Conservation (phyloP, 257 asterid species). For the Prunella vulgaris region DNA sequence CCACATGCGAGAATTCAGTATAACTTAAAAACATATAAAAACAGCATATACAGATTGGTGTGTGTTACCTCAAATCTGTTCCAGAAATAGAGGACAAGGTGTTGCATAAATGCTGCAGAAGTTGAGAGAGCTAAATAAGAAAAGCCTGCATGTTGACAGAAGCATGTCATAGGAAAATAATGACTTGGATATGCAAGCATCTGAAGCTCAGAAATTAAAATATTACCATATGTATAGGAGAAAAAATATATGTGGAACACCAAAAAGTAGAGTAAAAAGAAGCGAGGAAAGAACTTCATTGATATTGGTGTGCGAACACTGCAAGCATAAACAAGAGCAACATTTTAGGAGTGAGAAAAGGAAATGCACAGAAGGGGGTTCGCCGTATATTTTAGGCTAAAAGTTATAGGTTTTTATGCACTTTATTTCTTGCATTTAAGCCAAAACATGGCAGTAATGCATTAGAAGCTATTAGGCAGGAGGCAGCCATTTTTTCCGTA, state of each 20-base stretch:
- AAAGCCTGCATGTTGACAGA: constrained; percentile 56
- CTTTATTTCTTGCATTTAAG: constrained; percentile 6
- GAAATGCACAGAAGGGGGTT: constrained; percentile 2
- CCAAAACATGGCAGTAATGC: background rate
- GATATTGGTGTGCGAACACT: constrained; percentile 99
- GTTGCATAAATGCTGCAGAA: constrained; percentile 96
- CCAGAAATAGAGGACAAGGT: constrained; percentile 95
- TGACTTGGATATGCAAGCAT: constrained; percentile 13
- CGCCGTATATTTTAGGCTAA: background rate
- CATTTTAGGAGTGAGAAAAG: constrained; percentile 30
- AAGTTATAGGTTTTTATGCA: constrained; percentile 1
- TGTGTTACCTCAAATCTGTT: constrained; percentile 86
- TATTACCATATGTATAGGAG: constrained; percentile 85
- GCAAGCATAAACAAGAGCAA: constrained; percentile 45
- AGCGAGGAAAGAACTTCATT: constrained; percentile 99
- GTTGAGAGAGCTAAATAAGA: constrained; percentile 96
- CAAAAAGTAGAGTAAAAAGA: constrained; percentile 93
- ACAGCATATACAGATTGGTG: constrained; percentile 1
- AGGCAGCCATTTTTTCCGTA: background rate
- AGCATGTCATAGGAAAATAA: constrained; percentile 22
- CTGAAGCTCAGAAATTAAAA: constrained; percentile 14
- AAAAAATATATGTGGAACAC: constrained; percentile 96
- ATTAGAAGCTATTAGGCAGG: background rate
- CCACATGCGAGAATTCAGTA: background rate
- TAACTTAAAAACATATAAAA: background rate